Base-by-base conservation (phyloP, 2,329 filamentous ascomycete genomes). In the Chaetomium sp. region DNA sequence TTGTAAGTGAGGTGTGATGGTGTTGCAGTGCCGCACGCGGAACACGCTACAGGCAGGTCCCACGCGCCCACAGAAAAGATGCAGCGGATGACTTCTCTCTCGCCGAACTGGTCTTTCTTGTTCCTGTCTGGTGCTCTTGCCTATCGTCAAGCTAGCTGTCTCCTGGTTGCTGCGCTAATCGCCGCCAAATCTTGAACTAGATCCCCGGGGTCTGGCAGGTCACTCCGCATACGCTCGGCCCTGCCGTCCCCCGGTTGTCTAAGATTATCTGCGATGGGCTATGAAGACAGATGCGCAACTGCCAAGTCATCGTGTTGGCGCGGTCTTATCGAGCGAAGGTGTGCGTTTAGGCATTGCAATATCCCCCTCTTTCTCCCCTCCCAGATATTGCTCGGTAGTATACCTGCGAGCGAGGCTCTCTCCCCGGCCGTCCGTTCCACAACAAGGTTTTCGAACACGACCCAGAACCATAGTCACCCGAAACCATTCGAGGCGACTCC, bases 101-200 rank as follows among this genome's bases (percentile, higher is more conserved):
- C 55, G 56, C 52, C 56, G 56, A 54, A 58, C 48, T 54, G 48
- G 44, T 43, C 19, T 63, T 66, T 65, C 61, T 66, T 67, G 62
- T 68, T 65, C 63, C 63, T 68, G 63, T 67, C 64, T 68, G 63
- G 65, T 57, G 64, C 62, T 76, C 83, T 82, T 85, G 83, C 50
- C 85, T 87, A 87, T 80, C 82, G 79, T 82, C 78, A 81, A 82
- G 81, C 82, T 86, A 86, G 79, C 79, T 81, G 51, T 71, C 72
- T 71, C 69, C 62, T 61, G 62, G 62, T 53, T 64, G 60, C 72
- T 74, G 76, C 74, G 75, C 76, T 78, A 78, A 73, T 74, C 74
- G 75, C 76, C 74, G 71, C 74, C 70, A 71, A 68, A 70, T 68
- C 64, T 67, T 74, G 72, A 71, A 75, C 76, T 74, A 73, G 72